Percentiles rank a stretch among this genome's conserved stretches.
Evolutionary conservation across 345 rosid genomes (phyloP).

Genomic region (Murraya paniculata): DNA sequence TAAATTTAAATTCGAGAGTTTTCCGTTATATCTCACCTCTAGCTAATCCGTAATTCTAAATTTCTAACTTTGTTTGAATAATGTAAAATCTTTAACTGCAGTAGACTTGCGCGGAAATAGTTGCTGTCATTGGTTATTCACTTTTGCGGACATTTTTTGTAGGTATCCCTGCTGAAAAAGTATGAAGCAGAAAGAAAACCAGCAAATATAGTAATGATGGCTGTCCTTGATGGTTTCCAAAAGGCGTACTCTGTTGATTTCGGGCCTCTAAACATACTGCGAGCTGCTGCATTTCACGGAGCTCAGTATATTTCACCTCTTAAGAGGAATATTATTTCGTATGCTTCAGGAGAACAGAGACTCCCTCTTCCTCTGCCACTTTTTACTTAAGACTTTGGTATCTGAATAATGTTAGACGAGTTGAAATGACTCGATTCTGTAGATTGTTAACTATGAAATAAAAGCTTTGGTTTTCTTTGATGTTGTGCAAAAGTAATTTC

Average conservation of each 20-base stretch:
- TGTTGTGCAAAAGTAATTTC: background rate
- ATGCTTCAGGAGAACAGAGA: constrained; percentile 75
- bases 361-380: constrained; percentile 59
- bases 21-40: too few relatives aligned
- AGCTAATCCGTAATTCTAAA: background rate
- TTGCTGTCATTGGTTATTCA: background rate
- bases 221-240: constrained; percentile 82
- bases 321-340: constrained; percentile 71
- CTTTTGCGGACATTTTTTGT: constrained; percentile 1
- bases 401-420: background rate
- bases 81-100: background rate
- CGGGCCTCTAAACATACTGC: constrained; percentile 70
- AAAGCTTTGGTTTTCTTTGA: background rate
- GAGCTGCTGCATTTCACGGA: constrained; percentile 84
- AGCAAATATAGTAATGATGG: constrained; percentile 81
- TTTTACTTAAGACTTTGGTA: constrained; percentile 25
- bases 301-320: constrained; percentile 80
- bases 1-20: too few relatives aligned
- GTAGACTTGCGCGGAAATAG: background rate
- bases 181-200: constrained; percentile 86
- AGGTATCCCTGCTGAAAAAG: constrained; percentile 57
- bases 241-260: constrained; percentile 78
- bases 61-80: background rate
- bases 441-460: background rate
- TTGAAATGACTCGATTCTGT: background rate